phyloP scores from a whole-genome alignment of 2,329 filamentous ascomycete genomes.

The Diplodia sapinea region DNA sequence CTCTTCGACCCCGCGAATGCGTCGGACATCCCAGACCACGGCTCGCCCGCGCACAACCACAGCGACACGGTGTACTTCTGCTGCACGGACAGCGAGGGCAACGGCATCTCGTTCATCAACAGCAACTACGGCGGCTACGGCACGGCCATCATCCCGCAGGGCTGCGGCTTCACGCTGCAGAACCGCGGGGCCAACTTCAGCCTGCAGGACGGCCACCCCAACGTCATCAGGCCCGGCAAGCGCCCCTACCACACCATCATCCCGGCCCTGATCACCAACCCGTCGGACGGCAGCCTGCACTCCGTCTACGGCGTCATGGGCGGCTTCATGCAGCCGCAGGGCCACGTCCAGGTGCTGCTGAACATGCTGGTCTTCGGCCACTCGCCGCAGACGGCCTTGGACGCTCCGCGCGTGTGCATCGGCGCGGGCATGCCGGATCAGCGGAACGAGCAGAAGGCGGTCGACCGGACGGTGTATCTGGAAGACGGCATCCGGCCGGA shows the following conservation, averaged over 20 bases:
- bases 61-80: constrained; percentile 96
- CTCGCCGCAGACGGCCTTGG: constrained; percentile 84
- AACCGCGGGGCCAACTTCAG: constrained; percentile 90
- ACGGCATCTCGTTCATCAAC: constrained; percentile 96
- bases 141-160: constrained; percentile 80
- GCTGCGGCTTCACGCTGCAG: constrained; percentile 91
- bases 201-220: constrained; percentile 70
- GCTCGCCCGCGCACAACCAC: constrained; percentile 75
- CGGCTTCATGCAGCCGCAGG: constrained; percentile 97
- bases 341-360: constrained; percentile 89
- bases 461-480: constrained; percentile 71
- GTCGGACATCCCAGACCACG: constrained; percentile 65
- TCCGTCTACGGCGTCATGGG: constrained; percentile 96
- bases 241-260: constrained; percentile 98
- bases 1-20: constrained; percentile 65
- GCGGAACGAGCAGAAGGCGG: constrained; percentile 55
- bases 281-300: constrained; percentile 74
- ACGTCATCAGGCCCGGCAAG: constrained; percentile 79
- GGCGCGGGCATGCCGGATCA: constrained; percentile 69
- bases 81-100: constrained; percentile 79
- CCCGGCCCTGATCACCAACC: constrained; percentile 84
- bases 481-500: constrained; percentile 80
- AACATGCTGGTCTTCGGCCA: constrained; percentile 85
- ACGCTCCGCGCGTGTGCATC: constrained; percentile 90
- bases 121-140: constrained; percentile 92